Percentiles rank a stretch among this genome's conserved stretches.
Evolutionary conservation across 192 early-diverging fungal genomes (phyloP).

Genomic region (Coemansia asiatica): DNA sequence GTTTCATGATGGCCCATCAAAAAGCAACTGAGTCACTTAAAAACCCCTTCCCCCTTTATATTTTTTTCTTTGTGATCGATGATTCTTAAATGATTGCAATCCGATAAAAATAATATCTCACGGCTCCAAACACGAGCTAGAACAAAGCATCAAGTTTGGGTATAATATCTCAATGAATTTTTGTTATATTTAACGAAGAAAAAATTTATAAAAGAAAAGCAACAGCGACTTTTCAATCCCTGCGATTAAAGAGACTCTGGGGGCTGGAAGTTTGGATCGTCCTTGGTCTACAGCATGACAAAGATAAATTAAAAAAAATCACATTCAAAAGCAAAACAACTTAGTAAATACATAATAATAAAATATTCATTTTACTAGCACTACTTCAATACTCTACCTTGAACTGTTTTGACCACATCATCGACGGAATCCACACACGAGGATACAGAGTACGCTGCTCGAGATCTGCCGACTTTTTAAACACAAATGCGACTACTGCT

Average conservation of each 20-base stretch:
- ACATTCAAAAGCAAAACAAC: background rate
- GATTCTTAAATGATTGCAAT: too few species aligned
- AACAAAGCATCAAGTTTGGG: too few species aligned
- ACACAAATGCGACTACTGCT: constrained; percentile 48
- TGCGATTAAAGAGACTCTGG: constrained; percentile 51
- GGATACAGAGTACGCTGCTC: constrained; percentile 53
- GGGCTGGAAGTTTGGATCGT: constrained; percentile 53
- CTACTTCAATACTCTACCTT: constrained; percentile 32
- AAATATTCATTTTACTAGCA: too few species aligned
- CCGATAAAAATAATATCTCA: too few species aligned
- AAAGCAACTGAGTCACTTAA: too few species aligned
- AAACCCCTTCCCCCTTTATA: too few species aligned
- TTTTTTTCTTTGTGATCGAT: too few species aligned
- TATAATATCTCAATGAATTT: too few species aligned
- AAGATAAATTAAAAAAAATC: background rate
- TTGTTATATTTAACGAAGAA: too few species aligned
- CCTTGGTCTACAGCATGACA: constrained; percentile 20
- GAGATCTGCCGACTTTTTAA: constrained; percentile 62
- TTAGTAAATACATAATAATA: background rate
- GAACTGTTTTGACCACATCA: constrained; percentile 58
- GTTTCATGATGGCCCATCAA: too few species aligned
- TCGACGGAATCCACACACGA: constrained; percentile 57
- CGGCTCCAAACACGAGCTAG: too few species aligned
- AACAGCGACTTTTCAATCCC: too few species aligned
- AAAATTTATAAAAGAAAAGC: constrained; percentile 5